Evolutionary conservation across 495 filamentous ascomycete genomes (phyloP), one percentile per base, ranked within the genome.

Genomic region (Glutinoglossum americanum): DNA sequence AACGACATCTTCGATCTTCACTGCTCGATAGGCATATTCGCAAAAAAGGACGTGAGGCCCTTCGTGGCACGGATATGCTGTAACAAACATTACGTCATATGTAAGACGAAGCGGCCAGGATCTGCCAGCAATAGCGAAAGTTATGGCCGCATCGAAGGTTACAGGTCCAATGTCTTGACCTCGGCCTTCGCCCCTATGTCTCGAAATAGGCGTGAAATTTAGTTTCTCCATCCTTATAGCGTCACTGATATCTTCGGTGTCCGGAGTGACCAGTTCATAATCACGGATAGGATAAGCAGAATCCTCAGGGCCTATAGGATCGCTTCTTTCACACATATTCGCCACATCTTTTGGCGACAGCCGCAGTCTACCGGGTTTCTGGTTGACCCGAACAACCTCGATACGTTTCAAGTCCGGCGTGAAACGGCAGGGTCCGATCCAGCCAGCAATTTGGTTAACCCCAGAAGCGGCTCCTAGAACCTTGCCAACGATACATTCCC

Each of bases 21-120:
- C 73, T 17, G 65, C 62, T 55, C 70, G 69, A 63, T 77, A 78
- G 0, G 70, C 67, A 63, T 84, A 85, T 60, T 85, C 81, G 62
- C 75, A 82, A 61, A 83, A 85, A 33, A 87, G 70, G 19, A 78
- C 74, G 58, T 87, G 83, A 28, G 81, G 83, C 2, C 83, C 83
- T 47, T 76, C 72, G n/a, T 73, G 69, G 65, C 83, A 87, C 19
- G 83, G 80, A 68, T 75, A 82, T 1, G 81, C 80, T 35, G 69
- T 65, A 59, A 87, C 73, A 62, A 84, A 87, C 37, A 73, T 73
- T 25, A 84, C 81, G 64, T 87, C 76, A 60, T 77, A 82, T 26
- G 69, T 70, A 30, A 87, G 70, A 11, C 73, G 67, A 56, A 87
- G 66, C 33, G 81, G 80, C 77, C 76, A 81, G 28, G 73, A 80